Base-by-base conservation (phyloP, 148 eudicot genomes). In the Heliamphora exappendiculata region DNA sequence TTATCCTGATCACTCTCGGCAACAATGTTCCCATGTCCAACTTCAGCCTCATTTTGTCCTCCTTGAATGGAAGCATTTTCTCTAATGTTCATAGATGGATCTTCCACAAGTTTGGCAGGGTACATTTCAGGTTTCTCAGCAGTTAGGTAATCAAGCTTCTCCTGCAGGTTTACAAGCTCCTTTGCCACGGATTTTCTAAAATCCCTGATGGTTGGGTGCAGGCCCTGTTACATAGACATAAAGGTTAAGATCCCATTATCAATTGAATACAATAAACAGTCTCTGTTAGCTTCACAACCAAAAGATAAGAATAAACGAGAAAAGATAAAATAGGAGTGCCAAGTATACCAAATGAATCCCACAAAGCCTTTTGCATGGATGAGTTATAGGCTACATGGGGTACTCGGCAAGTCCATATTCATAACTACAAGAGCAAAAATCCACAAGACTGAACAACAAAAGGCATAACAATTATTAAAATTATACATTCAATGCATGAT, bases 81-180 rank as follows among this genome's bases (percentile, higher is more conserved):
- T 1, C 29, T 2, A 28, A 57, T 3, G 50, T 31, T 42, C 3
- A 3, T 37, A 8, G 45, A 22, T 58, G 28, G 60, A 29, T 63
- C 72, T 70, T 20, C 57, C 39, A 14, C 37, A 0, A 29, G 54
- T 13, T 62, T 33, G 5, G 28, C n/a, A 49, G 17, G 7, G 7
- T 44, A 33, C 10, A 9, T 53, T 44, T 67, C 72, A 53, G 82
- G 53, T 58, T 76, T 80, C 54, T 65, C 66, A 17, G 39, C 72
- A 57, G 41, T 26, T 44, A 91, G 37, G 7, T 76, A 69, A 74
- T 93, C 98, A 13, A 91, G 85, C 76, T 82, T 87, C 81, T 91
- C 97, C 70, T 91, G 94, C 50, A 88, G 69, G 13, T 50, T 75
- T n/a, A 86, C 86, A 39, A 93, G 87, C 86, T 90, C 91, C 78